A percentile compares a stretch with the other conserved stretches of the same genome.
Evolutionary conservation across 352 stramenopile species (phyloP).

Genomic region (Globisporangium ultimum): DNA sequence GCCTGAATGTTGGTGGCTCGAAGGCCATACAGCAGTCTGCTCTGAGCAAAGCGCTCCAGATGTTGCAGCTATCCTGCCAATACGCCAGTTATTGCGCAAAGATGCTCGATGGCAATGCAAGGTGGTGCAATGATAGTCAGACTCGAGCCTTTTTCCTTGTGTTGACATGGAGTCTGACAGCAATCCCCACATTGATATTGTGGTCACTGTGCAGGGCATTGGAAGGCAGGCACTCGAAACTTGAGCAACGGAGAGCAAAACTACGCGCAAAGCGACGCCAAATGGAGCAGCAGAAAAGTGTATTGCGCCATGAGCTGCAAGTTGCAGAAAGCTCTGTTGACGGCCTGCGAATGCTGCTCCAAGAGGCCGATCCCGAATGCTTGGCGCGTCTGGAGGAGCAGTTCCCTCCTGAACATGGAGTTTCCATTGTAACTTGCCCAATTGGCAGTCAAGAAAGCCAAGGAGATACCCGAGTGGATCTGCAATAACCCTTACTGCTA

Average conservation of each 20-base stretch:
- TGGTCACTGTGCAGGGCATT: conserved; percentile 5
- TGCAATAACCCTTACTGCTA: neutral
- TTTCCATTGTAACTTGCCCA: conserved; percentile 1
- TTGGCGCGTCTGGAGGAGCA: conserved; percentile 11
- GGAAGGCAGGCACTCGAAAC: conserved; percentile 7
- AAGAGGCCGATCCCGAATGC: conserved; percentile 30
- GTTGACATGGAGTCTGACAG: neutral
- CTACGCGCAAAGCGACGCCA: conserved; percentile 8
- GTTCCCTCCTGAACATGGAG: neutral
- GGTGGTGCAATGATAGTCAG: conserved; percentile 20
- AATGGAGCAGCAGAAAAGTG: conserved; percentile 17
- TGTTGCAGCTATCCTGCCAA: conserved; percentile 67
- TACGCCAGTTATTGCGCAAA: conserved; percentile 46
- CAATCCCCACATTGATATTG: neutral
- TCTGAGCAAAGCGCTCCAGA: conserved; percentile 22
- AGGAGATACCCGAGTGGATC: neutral
- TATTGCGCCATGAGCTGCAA: conserved; percentile 29
- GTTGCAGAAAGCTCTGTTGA: conserved; percentile 32
- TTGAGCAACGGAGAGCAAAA: conserved; percentile 4
- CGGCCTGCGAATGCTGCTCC: conserved; percentile 36
- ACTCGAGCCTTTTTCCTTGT: neutral
- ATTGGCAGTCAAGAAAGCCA: neutral
- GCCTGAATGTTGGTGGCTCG: neutral
- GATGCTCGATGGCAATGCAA: conserved; percentile 27
- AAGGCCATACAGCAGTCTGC: conserved; percentile 1